Conservation (phyloP, 306 rosid species). For the Dicorynia guianensis region DNA sequence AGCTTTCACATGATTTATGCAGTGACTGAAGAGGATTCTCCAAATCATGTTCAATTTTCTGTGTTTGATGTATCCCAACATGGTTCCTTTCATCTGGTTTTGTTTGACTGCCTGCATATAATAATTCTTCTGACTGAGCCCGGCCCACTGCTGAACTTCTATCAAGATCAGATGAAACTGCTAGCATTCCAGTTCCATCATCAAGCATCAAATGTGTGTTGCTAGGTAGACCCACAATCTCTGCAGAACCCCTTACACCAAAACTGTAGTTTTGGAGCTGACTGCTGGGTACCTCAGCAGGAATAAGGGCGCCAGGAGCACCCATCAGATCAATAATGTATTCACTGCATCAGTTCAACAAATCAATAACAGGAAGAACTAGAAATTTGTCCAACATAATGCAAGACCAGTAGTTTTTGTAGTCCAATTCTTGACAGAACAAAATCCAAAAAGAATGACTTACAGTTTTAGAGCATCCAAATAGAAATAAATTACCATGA, state of each 20-base stretch:
- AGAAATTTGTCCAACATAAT: conserved; percentile 13
- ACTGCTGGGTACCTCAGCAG: conserved; percentile 68
- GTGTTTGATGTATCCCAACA: conserved; percentile 45
- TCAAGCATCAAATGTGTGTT: conserved; percentile 38
- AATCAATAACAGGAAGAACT: conserved; percentile 25
- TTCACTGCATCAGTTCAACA: conserved; percentile 62
- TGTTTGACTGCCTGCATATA: conserved; percentile 36
- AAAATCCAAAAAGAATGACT: conserved; percentile 10
- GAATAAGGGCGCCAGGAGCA: conserved; percentile 81
- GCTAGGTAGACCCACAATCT: conserved; percentile 51
- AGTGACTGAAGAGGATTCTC: conserved; percentile 50
- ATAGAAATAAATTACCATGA: background rate
- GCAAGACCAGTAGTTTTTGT: conserved; percentile 10
- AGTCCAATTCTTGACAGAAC: conserved; percentile 1
- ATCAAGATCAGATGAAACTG: conserved; percentile 41
- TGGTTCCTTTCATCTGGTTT: conserved; percentile 34
- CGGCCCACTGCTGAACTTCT: conserved; percentile 43
- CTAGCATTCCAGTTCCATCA: conserved; percentile 38
- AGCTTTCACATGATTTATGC: conserved; percentile 48
- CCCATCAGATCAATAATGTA: conserved; percentile 82
- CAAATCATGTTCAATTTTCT: conserved; percentile 46
- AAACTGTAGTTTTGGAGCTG: conserved; percentile 59
- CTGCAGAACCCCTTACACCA: conserved; percentile 58
- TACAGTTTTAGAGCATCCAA: background rate
- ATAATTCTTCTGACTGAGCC: conserved; percentile 49